phyloP scores from a whole-genome alignment of 2,329 filamentous ascomycete genomes.

The Aspergillus fijiensis region DNA sequence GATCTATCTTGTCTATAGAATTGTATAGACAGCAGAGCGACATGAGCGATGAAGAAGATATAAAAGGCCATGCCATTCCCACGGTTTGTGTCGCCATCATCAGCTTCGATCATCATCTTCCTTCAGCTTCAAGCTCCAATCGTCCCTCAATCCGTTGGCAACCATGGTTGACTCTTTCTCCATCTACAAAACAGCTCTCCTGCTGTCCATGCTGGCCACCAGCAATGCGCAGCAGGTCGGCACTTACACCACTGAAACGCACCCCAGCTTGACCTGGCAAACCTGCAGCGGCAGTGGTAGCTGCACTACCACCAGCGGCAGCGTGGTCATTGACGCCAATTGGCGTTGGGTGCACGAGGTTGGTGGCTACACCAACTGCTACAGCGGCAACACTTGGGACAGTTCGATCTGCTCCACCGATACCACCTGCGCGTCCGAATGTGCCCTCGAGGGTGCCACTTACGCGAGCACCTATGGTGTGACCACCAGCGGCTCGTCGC shows the following conservation, averaged over 20 bases:
- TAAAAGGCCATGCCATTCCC: background rate
- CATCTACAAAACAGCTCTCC: slow-evolving; percentile 18
- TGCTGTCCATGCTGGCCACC: slow-evolving; percentile 15
- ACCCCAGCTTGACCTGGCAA: slow-evolving; percentile 54
- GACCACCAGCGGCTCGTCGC: slow-evolving; percentile 48
- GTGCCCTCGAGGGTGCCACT: slow-evolving; percentile 57
- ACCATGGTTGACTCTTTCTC: slow-evolving; percentile 15
- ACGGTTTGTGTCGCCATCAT: background rate
- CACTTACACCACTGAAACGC: slow-evolving; percentile 28
- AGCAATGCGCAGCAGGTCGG: slow-evolving; percentile 25
- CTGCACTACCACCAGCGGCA: slow-evolving; percentile 52
- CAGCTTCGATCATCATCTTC: slow-evolving; percentile 6
- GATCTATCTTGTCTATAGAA: background rate
- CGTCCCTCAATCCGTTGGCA: background rate
- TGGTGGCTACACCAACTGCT: slow-evolving; percentile 56
- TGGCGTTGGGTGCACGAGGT: slow-evolving; percentile 59
- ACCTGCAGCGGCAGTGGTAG: slow-evolving; percentile 51
- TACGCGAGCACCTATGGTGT: slow-evolving; percentile 55
- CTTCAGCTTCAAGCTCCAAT: background rate
- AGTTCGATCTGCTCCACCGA: slow-evolving; percentile 50
- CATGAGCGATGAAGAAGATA: slow-evolving; percentile 1
- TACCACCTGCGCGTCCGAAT: slow-evolving; percentile 54
- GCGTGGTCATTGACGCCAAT: slow-evolving; percentile 56
- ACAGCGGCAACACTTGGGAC: slow-evolving; percentile 55
- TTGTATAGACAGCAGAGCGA: background rate